Conservation (phyloP, 2,329 filamentous ascomycete species). For the Chrysosporium keratinophilum region DNA sequence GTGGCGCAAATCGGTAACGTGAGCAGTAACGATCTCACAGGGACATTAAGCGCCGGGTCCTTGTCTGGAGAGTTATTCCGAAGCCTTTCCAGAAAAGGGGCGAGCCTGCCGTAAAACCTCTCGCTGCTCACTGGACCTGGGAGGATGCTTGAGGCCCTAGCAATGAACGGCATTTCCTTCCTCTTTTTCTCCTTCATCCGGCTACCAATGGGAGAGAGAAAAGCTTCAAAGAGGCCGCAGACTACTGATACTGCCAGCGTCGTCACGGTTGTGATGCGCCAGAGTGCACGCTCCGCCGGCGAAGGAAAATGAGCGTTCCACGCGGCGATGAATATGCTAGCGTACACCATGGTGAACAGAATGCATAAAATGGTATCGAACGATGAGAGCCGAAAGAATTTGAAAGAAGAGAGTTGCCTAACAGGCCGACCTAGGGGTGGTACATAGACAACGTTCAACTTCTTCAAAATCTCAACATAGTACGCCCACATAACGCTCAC, state of each 20-base stretch:
- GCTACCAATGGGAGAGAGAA: neutral
- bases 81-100: no score
- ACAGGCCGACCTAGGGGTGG: neutral
- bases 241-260: neutral
- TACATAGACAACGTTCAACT: neutral
- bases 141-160: no score
- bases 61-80: no score
- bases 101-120: no score
- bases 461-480: conserved; percentile 3
- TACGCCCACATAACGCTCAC: conserved; percentile 4
- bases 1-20: no score
- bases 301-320: conserved; percentile 10
- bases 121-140: no score
- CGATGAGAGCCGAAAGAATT: no score
- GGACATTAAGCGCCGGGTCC: no score
- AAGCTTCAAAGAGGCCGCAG: neutral
- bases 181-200: neutral
- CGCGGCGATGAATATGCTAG: neutral
- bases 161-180: no score
- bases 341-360: neutral
- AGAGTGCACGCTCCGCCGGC: neutral
- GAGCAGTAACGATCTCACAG: no score
- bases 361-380: neutral
- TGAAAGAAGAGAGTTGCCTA: neutral
- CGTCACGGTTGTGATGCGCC: neutral